Evolutionary conservation across 257 asterid species (phyloP).

Genomic region (Eustoma russellianum): DNA sequence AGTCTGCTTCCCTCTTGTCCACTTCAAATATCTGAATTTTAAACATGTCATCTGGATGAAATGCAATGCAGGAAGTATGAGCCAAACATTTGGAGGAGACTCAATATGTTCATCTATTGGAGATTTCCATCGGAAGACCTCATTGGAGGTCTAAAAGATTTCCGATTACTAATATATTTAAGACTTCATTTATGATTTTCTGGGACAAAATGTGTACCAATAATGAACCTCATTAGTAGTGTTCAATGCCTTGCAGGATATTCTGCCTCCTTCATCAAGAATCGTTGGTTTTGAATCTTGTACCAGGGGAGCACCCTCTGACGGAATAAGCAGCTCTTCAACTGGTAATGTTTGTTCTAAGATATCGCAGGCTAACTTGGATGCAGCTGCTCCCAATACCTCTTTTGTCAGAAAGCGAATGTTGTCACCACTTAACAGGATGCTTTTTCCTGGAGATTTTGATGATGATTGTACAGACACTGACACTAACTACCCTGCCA

Average conservation of each 20-base stretch:
- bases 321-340: slow-evolving; percentile 19
- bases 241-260: slow-evolving; percentile 19
- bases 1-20: slow-evolving; percentile 22
- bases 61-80: slow-evolving; percentile 17
- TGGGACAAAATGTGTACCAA: slow-evolving; percentile 12
- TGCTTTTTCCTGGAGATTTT: slow-evolving; percentile 32
- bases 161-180: slow-evolving; percentile 16
- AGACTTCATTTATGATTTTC: slow-evolving; percentile 21
- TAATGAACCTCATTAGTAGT: slow-evolving; percentile 17
- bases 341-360: slow-evolving; percentile 11
- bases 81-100: slow-evolving; percentile 19
- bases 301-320: slow-evolving; percentile 15
- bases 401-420: slow-evolving; percentile 51
- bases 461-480: slow-evolving; percentile 45
- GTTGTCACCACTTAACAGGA: slow-evolving; percentile 54
- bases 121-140: slow-evolving; percentile 30
- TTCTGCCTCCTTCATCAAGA: slow-evolving; percentile 44
- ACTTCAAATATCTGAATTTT: slow-evolving; percentile 20
- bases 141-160: slow-evolving; percentile 21
- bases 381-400: slow-evolving; percentile 32
- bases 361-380: slow-evolving; percentile 12
- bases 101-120: slow-evolving; percentile 29
- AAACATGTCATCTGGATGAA: slow-evolving; percentile 24
- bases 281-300: slow-evolving; percentile 51
- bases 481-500: slow-evolving; percentile 21